Base-by-base conservation (phyloP, 495 filamentous ascomycete genomes). In the Rostrohypoxylon terebratum region DNA sequence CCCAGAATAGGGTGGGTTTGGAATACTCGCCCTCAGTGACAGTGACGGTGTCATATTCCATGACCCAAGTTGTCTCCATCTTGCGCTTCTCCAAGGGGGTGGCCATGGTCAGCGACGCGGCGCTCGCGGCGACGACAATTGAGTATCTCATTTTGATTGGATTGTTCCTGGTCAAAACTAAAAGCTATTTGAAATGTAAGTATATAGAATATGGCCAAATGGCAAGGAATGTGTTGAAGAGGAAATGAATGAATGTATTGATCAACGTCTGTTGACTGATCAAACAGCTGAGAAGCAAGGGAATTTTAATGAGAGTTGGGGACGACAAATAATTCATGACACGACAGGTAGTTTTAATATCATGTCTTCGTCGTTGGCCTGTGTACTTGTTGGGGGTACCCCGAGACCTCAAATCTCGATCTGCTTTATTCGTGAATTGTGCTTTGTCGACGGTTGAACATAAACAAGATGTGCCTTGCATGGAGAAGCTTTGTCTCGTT, bases 121-220 rank as follows among this genome's bases (percentile, higher is more conserved):
- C 84, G 75, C 91, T 81, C 48, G 86, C 85, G 75, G 88, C 84
- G 72, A 93, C 68, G 59, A 92, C 59, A 61, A 88, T 75, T 34
- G 91, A 89, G 62, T 85, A 88, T 79, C 88, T 92, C 93, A 96
- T 96, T 38, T 86, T 88, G 81, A 54, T 42, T 28, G 61, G 10
- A 33, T 58, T 28, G 57, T 51, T 44, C 18, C 63, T 71, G 42
- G 28, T 66, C 53, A 38, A 63, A 60, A 28, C 42, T 21, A 51
- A 44, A 40, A 64, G 59, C 66, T 75, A 23, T 74, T 21, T 59
- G 68, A 45, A 13, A 70, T 66, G 66, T 75, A 21, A 73, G 69
- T 69, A 63, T 21, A 10, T 61, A 31, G 69, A 61, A n/a, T 34
- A 69, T 45, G 23, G 59, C 23, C 59, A 31, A 70, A 33, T 28